Conservation (phyloP, 495 filamentous ascomycete species). For the Amniculicola lignicola region DNA sequence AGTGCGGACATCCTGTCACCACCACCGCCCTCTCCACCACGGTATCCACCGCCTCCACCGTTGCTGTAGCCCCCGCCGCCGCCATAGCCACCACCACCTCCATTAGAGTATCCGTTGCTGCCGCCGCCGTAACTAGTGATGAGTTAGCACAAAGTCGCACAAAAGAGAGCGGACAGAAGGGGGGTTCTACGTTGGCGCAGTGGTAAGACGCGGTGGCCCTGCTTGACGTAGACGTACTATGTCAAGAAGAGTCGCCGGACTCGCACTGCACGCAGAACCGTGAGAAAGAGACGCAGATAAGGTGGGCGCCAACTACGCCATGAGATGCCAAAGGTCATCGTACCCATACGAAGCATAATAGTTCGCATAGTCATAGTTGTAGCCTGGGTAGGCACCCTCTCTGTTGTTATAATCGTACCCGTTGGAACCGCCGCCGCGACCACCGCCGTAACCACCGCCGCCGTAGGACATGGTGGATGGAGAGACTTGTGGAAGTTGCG, state of each 20-base stretch:
- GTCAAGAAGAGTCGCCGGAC: constrained; percentile 13
- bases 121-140: constrained; percentile 17
- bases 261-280: constrained; percentile 21
- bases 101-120: constrained; percentile 11
- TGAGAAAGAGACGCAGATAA: constrained; percentile 27
- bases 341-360: constrained; percentile 32
- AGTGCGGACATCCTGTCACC: constrained; percentile 90
- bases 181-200: constrained; percentile 24
- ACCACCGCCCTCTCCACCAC: constrained; percentile 52
- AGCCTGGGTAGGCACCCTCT: constrained; percentile 24
- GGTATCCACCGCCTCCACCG: constrained; percentile 42
- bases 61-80: constrained; percentile 41
- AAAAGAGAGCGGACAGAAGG: neutral
- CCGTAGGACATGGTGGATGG: constrained; percentile 65
- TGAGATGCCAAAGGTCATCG: constrained; percentile 22
- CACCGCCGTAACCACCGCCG: constrained; percentile 57
- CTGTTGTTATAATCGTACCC: constrained; percentile 28
- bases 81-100: constrained; percentile 48
- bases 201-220: constrained; percentile 5
- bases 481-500: too few species aligned
- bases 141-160: constrained; percentile 1
- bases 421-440: constrained; percentile 38
- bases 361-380: constrained; percentile 25
- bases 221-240: constrained; percentile 9
- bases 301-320: constrained; percentile 22